These are phyloP conservation scores for Plantago major DNA, from an alignment of 257 asterid genomes.

Conservation along the genomic window DNA sequence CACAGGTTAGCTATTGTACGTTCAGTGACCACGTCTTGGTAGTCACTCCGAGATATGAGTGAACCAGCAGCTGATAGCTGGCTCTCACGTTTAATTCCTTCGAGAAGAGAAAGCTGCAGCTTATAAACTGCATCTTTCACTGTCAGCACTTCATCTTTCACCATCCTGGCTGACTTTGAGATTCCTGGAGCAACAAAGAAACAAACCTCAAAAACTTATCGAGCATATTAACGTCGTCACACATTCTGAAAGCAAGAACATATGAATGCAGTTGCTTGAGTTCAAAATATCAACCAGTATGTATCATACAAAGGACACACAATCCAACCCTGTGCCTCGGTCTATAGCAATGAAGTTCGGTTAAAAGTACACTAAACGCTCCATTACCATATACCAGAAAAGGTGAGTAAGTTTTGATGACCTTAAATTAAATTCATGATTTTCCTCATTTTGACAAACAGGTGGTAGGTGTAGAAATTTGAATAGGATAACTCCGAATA, in stretches of 20 bases:
- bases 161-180: slow-evolving; percentile 33
- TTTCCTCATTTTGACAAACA: too few relatives aligned
- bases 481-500: too few relatives aligned
- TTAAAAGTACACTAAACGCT: too few relatives aligned
- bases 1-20: slow-evolving; percentile 60
- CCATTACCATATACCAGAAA: too few relatives aligned
- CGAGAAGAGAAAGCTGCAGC: slow-evolving; percentile 76
- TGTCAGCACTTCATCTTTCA: slow-evolving; percentile 29
- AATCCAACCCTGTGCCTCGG: too few relatives aligned
- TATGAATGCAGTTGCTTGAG: not conserved
- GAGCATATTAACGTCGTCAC: not conserved
- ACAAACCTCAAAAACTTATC: not conserved
- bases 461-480: too few relatives aligned
- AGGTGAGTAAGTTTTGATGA: too few relatives aligned
- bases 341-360: too few relatives aligned
- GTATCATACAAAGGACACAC: not conserved
- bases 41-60: slow-evolving; percentile 56
- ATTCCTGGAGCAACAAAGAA: slow-evolving; percentile 17
- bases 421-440: too few relatives aligned
- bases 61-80: slow-evolving; percentile 66
- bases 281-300: not conserved
- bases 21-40: slow-evolving; percentile 82
- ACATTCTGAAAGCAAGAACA: too few relatives aligned
- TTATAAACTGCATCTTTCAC: slow-evolving; percentile 72
- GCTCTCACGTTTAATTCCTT: slow-evolving; percentile 61